Evolutionary conservation across 495 filamentous ascomycete species (phyloP), one percentile per base, ranked within the genome.

Genomic region (Trichoderma virens): DNA sequence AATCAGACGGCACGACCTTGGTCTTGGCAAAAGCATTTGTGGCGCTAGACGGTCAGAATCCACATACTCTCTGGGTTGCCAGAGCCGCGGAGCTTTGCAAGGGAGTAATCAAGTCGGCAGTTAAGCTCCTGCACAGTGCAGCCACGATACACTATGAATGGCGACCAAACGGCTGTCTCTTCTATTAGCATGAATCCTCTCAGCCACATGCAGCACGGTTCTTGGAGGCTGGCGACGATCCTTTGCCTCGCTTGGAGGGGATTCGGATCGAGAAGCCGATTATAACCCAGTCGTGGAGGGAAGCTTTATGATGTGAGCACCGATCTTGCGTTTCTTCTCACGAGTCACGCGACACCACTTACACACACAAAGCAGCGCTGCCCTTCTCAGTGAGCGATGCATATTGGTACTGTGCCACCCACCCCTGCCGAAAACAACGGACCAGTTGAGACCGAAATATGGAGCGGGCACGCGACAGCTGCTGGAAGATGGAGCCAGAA

Each of bases 281-380:
- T n/a, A 56, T 56, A 27, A 30, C 23, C 23, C 25, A 56, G 25
- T 11, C 51, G 51, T 30, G 51, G 51, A 11, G 23, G 5, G 51
- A 56, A 56, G 51, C 51, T 56, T 56, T 56, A 56, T 56, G 51
- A 56, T 27, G 51, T 56, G 51, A 56, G 51, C 51, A 27, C 13
- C 25, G 51, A 2, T 56, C 23, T 28, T 14, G 8, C 47, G 2
- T 27, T 20, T 54, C 25, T 20, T 30, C 23, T 28, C 25, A 23
- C 23, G 28, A 56, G 51, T 27, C 51, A 56, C 51, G 51, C 51
- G 51, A 56, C 51, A 56, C 51, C 27, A 27, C 51, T 56, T 56
- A 30, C 23, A 56, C n/a, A 27, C n/a, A 56, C 25, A 27, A n/a
- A n/a, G n/a, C n/a, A 27, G 27, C 51, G 51, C 51, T n/a, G 25